phyloP scores from a whole-genome alignment of 176 grass and related monocot species.

The Lolium rigidum region DNA sequence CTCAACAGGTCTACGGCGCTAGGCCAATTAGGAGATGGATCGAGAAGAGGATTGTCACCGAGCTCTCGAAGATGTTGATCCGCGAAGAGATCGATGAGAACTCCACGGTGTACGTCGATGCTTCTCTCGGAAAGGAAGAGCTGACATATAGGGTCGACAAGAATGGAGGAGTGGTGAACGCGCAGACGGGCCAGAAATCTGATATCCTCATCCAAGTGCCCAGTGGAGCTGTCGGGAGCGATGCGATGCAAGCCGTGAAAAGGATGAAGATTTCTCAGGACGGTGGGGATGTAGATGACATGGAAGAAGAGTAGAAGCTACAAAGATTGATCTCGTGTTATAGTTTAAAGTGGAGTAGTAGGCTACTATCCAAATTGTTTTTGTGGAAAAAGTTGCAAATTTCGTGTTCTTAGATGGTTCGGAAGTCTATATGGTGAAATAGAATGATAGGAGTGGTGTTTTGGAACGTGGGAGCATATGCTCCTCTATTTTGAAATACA shows the following conservation, averaged over 20 bases:
- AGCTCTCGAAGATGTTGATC: slow-evolving; percentile 87
- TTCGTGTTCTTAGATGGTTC: not conserved
- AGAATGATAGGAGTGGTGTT: too few relatives aligned
- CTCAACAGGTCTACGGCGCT: slow-evolving; percentile 58
- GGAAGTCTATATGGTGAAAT: too few relatives aligned
- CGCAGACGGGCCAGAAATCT: slow-evolving; percentile 58
- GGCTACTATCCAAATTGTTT: not conserved
- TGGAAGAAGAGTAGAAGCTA: slow-evolving; percentile 50
- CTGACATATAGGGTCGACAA: slow-evolving; percentile 64
- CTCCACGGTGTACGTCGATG: slow-evolving; percentile 75
- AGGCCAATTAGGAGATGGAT: slow-evolving; percentile 79
- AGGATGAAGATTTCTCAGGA: slow-evolving; percentile 65
- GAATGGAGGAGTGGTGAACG: slow-evolving; percentile 76
- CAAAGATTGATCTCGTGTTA: not conserved
- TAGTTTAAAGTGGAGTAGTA: too few relatives aligned
- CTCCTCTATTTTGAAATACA: too few relatives aligned
- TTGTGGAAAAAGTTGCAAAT: not conserved
- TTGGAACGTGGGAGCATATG: too few relatives aligned
- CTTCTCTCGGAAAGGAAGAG: slow-evolving; percentile 48
- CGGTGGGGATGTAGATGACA: slow-evolving; percentile 45
- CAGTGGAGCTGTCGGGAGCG: slow-evolving; percentile 5
- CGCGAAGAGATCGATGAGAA: slow-evolving; percentile 86
- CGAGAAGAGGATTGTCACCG: slow-evolving; percentile 81
- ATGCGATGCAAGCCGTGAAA: slow-evolving; percentile 61
- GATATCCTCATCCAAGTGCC: slow-evolving; percentile 75